Evolutionary conservation across 306 rosid genomes (phyloP).

Genomic region (Corylus americana): DNA sequence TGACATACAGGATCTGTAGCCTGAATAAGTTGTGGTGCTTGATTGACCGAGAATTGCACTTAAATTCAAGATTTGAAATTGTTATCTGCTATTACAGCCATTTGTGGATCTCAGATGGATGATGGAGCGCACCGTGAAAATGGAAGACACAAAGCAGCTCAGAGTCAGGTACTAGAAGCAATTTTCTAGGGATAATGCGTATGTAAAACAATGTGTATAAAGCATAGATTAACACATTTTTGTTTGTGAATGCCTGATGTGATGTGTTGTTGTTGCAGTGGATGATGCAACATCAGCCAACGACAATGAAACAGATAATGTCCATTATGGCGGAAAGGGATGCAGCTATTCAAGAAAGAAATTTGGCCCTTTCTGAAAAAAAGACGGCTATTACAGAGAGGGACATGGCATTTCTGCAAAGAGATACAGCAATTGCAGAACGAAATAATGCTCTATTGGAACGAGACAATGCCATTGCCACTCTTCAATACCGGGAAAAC

Average conservation of each 20-base stretch:
- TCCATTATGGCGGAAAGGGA: slow-evolving; percentile 89
- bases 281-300: slow-evolving; percentile 94
- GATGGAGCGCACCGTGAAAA: slow-evolving; percentile 88
- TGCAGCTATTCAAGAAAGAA: slow-evolving; percentile 89
- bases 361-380: slow-evolving; percentile 88
- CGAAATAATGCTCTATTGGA: slow-evolving; percentile 78
- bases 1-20: slow-evolving; percentile 34
- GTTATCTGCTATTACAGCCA: slow-evolving; percentile 26
- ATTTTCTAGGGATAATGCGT: neutral
- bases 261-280: slow-evolving; percentile 56
- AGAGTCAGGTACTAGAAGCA: slow-evolving; percentile 76
- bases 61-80: slow-evolving; percentile 25
- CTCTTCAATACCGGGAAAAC: slow-evolving; percentile 82
- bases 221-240: neutral
- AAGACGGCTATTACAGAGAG: slow-evolving; percentile 89
- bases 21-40: slow-evolving; percentile 12
- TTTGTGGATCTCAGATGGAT: slow-evolving; percentile 64
- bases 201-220: slow-evolving; percentile 10
- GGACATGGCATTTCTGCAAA: slow-evolving; percentile 84
- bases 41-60: slow-evolving; percentile 23
- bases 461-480: slow-evolving; percentile 85
- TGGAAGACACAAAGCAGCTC: slow-evolving; percentile 88
- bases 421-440: slow-evolving; percentile 89
- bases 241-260: neutral
- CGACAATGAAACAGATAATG: slow-evolving; percentile 93